Conservation (phyloP, 306 rosid species). For the Cucurbita maxima region DNA sequence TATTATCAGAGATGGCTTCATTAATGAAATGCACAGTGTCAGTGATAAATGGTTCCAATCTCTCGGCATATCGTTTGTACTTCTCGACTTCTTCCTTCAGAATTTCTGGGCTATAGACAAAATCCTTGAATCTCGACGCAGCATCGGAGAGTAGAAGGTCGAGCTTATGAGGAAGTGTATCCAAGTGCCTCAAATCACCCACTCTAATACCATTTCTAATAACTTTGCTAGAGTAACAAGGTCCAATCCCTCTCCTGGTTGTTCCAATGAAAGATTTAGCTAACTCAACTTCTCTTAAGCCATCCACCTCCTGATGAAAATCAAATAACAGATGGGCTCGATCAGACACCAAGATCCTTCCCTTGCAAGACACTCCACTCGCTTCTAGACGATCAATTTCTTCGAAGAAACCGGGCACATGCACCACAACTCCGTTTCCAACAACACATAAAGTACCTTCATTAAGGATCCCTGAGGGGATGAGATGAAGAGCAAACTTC, state of each 20-base stretch:
- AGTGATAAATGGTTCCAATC: conserved; percentile 79
- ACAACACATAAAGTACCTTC: conserved; percentile 80
- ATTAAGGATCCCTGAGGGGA: conserved; percentile 89
- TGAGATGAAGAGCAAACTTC: conserved; percentile 90
- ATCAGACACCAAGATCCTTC: conserved; percentile 83
- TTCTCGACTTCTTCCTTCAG: conserved; percentile 70
- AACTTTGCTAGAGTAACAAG: conserved; percentile 84
- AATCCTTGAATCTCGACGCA: conserved; percentile 61
- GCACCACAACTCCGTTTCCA: conserved; percentile 95
- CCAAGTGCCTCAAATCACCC: conserved; percentile 76
- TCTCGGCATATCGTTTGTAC: conserved; percentile 83
- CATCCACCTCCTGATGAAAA: conserved; percentile 84
- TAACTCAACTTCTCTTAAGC: conserved; percentile 82
- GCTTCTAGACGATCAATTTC: conserved; percentile 77
- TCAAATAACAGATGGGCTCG: conserved; percentile 89
- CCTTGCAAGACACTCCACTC: conserved; percentile 71
- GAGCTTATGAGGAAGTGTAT: conserved; percentile 72
- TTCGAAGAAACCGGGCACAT: conserved; percentile 66
- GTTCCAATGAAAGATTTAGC: conserved; percentile 93
- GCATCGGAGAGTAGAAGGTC: conserved; percentile 67
- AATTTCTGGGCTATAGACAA: conserved; percentile 54
- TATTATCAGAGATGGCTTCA: conserved; percentile 61
- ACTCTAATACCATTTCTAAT: conserved; percentile 85
- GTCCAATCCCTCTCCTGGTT: conserved; percentile 97
- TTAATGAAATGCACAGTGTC: conserved; percentile 74